Percentiles rank a stretch among this genome's conserved stretches.
phyloP scores from a whole-genome alignment of 371 early-diverging fungal species.

The Lichtheimia corymbifera region DNA sequence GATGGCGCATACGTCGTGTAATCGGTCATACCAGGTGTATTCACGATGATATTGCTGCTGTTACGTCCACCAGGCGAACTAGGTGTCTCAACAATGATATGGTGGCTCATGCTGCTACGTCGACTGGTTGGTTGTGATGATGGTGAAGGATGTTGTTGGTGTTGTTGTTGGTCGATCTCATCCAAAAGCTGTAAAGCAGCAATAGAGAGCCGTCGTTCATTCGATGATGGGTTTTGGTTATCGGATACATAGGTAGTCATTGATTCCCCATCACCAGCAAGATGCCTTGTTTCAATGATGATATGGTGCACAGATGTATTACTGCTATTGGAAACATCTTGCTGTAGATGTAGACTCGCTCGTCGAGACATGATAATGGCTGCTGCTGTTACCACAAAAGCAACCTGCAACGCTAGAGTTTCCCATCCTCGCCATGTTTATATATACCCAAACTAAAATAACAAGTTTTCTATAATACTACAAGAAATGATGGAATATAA shows the following conservation, averaged over 20 bases:
- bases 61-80: too few relatives aligned
- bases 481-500: too few relatives aligned
- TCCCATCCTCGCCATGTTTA: too few relatives aligned
- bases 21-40: not conserved
- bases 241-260: not conserved
- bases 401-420: too few relatives aligned
- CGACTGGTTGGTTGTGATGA: not conserved
- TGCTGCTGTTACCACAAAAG: too few relatives aligned
- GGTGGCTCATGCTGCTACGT: conserved; percentile 6
- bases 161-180: conserved; percentile 1
- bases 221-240: not conserved
- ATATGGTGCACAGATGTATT: conserved; percentile 4
- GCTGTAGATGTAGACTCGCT: too few relatives aligned
- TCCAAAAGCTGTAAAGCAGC: conserved; percentile 6
- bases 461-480: too few relatives aligned
- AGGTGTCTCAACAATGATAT: conserved; percentile 9
- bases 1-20: conserved; percentile 1
- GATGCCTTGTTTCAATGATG: conserved; percentile 10
- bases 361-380: too few relatives aligned
- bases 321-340: too few relatives aligned
- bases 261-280: not conserved
- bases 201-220: conserved; percentile 8
- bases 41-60: too few relatives aligned
- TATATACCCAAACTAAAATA: too few relatives aligned
- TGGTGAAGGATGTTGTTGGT: too few relatives aligned